These are phyloP conservation scores for Dictyostelium citrinum DNA, from an alignment of 78 protist species.

Conservation along the genomic window DNA sequence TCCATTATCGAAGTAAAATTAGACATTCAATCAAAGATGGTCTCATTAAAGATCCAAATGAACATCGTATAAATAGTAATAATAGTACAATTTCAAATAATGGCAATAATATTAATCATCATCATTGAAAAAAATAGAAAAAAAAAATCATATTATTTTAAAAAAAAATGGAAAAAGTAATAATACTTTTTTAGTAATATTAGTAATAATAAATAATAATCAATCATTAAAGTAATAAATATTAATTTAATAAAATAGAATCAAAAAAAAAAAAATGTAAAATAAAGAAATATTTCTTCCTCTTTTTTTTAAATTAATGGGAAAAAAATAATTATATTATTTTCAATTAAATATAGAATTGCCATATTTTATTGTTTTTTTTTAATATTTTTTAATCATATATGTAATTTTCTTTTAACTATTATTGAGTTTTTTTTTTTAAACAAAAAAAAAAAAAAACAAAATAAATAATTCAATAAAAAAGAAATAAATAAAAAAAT, in stretches of 20 bases:
- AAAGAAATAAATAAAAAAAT: neutral
- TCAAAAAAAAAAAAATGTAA: neutral
- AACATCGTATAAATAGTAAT: neutral
- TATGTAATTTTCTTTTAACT: no score
- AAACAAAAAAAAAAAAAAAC: no score
- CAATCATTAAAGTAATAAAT: neutral
- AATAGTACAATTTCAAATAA: conserved; percentile 8
- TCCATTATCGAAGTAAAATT: conserved; percentile 55
- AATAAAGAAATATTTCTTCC: neutral
- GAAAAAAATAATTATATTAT: no score
- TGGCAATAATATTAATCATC: neutral
- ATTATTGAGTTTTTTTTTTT: no score
- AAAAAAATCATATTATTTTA: no score
- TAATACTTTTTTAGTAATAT: neutral
- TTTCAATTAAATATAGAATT: no score
- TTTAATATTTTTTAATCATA: no score
- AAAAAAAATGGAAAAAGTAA: neutral
- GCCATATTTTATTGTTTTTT: no score
- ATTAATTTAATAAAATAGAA: neutral
- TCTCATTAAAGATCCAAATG: conserved; percentile 38
- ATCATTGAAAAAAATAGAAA: neutral
- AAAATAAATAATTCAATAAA: no score
- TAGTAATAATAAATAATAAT: neutral
- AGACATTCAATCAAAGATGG: conserved; percentile 47
- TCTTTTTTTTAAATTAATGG: neutral